These are phyloP conservation scores for Sorghum bicolor DNA, from an alignment of 176 grass and related monocot genomes.

Conservation along the genomic window Sorghum_bicolor_NCBIv3 NC_012879.2:8981001-8981500, in stretches of 20 bases:
- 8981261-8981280: neutral
- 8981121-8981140: neutral
- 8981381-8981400: neutral
- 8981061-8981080: neutral
- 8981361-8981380: neutral
- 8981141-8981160: neutral
- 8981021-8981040: slow-evolving; percentile 53
- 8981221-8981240: neutral
- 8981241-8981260: neutral
- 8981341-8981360: neutral
- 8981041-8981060: slow-evolving; percentile 86
- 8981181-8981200: neutral
- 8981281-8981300: neutral
- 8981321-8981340: neutral
- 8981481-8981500: neutral
- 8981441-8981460: neutral
- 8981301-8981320: neutral
- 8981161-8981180: neutral
- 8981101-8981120: neutral
- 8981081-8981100: neutral
- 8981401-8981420: neutral
- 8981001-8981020: neutral
- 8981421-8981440: neutral
- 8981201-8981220: neutral
- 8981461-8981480: neutral